Base-by-base conservation (phyloP, 1,139 yeast genomes). In the Pichia sp. region DNA sequence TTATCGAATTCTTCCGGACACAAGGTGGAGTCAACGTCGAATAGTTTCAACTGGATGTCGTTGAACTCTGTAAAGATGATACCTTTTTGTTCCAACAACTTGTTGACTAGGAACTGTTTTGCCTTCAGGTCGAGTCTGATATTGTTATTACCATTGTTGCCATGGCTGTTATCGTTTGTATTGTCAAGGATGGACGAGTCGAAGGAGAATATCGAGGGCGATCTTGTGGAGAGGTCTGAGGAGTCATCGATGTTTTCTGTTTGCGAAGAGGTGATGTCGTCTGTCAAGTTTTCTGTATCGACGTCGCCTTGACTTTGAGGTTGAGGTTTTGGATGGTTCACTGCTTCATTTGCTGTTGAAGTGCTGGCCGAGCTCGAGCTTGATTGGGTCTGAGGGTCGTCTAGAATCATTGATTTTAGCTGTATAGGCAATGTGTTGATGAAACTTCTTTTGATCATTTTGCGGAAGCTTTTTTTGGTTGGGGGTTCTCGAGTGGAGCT, bases 11-110 rank as follows among this genome's bases (percentile, higher is more conserved):
- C 67, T 1, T 12, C 6, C 1, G 63, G 60, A 14, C 60, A 57
- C 12, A 65, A 30, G 1, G 65, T 59, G 29, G 66, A 63, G 44
- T 64, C 67, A 4, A 64, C 67, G 50, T 65, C 68, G 50, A 64
- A 64, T 16, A 64, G 52, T 49, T 60, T 64, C 40, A 64, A 50
- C 48, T 65, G 67, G 24, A 63, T 62, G 14, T 61, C 63, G 46
- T 58, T 58, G 24, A 55, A 57, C 50, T 65, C 65, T 1, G 67
- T 62, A 48, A 62, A 64, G 12, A 64, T 58, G 14, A 65, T 59
- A 6, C 68, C 68, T 45, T 63, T 65, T 47, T 60, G 64, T 31
- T 58, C 59, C 6, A 47, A 30, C n/a, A 65, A 54, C 45, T 56
- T 58, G 6, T 56, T 54, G 12, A 58, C 49, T 1, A 64, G 36